Evolutionary conservation across 2,329 filamentous ascomycete genomes (phyloP), one percentile per base, ranked within the genome.

Genomic region (Clathrospora elynae): DNA sequence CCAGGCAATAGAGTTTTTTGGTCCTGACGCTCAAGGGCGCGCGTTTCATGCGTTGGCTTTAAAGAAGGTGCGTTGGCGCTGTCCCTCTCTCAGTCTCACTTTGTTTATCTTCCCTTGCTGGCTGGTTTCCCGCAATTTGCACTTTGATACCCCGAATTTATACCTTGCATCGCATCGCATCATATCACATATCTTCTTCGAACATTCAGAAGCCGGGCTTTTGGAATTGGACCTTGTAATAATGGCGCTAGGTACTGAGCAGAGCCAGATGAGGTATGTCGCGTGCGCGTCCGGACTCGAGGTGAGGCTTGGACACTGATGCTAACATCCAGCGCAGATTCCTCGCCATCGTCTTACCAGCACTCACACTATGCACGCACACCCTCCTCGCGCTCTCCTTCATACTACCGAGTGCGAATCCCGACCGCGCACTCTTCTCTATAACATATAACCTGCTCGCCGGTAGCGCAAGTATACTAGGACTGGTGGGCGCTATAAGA

Each of bases 401-500:
- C 20, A 45, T 55, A 3, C 46, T 64, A 16, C 50, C 57, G 1
- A 46, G 57, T 24, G 44, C 53, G 18, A 45, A 56, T 63, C 32
- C 67, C 61, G 31, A 64, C 61, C 64, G 26, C 46, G 50, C 41
- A 54, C 67, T 45, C 7, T 62, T 53, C 41, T 70, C 71, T 19
- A 53, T 67, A 5, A 48, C 62, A 28, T 76, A 75, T 53, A 62
- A 73, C 14, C 60, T 70, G 46, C 60, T 73, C 22, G 70, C 72
- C 12, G 67, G 67, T 42, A 48, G 69, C 6, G 55, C 72, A 29
- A 73, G 71, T 48, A 49, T 71, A 7, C 55, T 74, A 31, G 74
- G 74, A 4, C 45, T 76, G 17, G 38, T 74, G n/a, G 73, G 73
- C 30, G 72, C 71, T 20, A 28, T 74, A n/a, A 64, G 66, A 57